Base-by-base conservation (phyloP, 176 grass and related monocot genomes). In the Poa pratensis region DNA sequence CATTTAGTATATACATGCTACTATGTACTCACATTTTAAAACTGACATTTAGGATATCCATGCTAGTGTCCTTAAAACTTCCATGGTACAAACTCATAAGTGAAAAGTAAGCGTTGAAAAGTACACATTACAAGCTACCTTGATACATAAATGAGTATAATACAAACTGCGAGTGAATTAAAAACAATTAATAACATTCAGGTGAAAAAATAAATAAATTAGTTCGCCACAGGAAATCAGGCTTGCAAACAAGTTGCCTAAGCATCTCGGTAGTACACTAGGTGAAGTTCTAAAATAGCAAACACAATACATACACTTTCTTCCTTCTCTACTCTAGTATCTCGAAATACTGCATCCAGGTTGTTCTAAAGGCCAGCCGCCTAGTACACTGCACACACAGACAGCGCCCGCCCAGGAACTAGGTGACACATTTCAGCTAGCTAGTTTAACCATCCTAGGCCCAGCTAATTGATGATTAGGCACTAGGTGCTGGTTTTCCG, bases 321-420 rank as follows among this genome's bases (percentile, higher is more conserved):
- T 69, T 84, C n/a, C 19, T 51, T 58, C 62, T 50, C 17, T 80
- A 28, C 6, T 72, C 79, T 68, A 82, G 54, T 28, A 4, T 51
- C 35, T 62, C 62, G 39, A 37, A 37, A 37, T 37, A 24, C 13
- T 88, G 59, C 16, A 65, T 81, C 5, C 48, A 73, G 52, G 57
- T 14, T 49, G 46, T 15, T 49, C 46, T 49, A 49, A 46, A 49
- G 46, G 46, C 13, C 12, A 49, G 13, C 46, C 46, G 13, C 46
- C 46, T 49, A 15, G 46, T 4, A 49, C 46, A 49, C 46, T 49
- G 46, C 46, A 49, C 46, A 49, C 3, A 49, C 3, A 49, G 13
- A 49, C 13, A 1, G 13, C 46, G 13, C 43, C 10, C 45, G 11
- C 42, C 12, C 46, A 49, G 46, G 46, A 0, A 49, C 13, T 14